These are phyloP conservation scores for Aeschynomene evenia DNA, from an alignment of 306 rosid genomes.

Conservation along the genomic window DNA sequence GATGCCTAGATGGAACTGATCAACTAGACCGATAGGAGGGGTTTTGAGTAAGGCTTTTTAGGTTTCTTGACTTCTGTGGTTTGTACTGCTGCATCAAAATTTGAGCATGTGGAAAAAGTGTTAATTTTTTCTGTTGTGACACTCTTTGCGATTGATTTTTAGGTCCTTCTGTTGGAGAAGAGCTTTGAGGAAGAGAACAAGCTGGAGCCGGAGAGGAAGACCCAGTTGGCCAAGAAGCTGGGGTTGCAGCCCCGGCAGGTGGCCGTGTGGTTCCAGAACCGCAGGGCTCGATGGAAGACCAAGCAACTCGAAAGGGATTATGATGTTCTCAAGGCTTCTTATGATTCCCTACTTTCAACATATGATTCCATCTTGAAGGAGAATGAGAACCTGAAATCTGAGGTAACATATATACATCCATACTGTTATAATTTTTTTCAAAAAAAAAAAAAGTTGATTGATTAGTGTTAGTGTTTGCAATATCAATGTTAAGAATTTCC, in stretches of 20 bases:
- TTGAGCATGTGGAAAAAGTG: not conserved
- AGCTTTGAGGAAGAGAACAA: slow-evolving; percentile 97
- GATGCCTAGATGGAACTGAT: slow-evolving; percentile 4
- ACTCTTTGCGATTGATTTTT: slow-evolving; percentile 13
- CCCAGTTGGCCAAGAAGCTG: slow-evolving; percentile 87
- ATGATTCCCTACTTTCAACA: slow-evolving; percentile 69
- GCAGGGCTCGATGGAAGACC: slow-evolving; percentile 99
- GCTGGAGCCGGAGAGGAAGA: slow-evolving; percentile 94
- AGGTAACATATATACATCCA: slow-evolving; percentile 49
- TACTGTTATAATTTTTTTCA: not conserved
- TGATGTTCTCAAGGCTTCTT: slow-evolving; percentile 84
- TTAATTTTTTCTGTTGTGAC: slow-evolving; percentile 15
- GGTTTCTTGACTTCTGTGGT: not conserved
- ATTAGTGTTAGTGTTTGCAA: not conserved
- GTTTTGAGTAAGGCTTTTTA: not conserved
- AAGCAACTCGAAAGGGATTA: slow-evolving; percentile 97
- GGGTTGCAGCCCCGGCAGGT: slow-evolving; percentile 97
- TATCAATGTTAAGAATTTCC: not conserved
- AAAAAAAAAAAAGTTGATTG: slow-evolving; percentile 4
- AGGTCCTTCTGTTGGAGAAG: slow-evolving; percentile 93
- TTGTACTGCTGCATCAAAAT: not conserved
- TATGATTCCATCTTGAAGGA: slow-evolving; percentile 70
- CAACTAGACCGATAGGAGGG: not conserved
- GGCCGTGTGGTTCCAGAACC: slow-evolving; percentile 99
- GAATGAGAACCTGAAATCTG: slow-evolving; percentile 83